These are phyloP conservation scores for Skeletonema tropicum DNA, from an alignment of 108 stramenopile species.

Conservation along the genomic window DNA sequence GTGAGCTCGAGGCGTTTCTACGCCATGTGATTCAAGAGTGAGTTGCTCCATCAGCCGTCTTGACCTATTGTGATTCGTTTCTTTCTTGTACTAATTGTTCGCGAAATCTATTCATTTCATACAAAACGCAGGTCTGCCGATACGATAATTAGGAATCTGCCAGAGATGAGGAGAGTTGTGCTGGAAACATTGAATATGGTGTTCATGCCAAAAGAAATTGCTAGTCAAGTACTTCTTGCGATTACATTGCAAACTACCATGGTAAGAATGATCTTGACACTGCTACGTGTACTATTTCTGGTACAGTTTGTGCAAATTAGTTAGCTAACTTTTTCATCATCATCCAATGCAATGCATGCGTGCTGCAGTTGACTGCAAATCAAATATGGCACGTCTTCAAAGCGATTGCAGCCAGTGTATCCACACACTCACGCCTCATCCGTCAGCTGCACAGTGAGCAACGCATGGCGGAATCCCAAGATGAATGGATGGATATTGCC, in stretches of 20 bases:
- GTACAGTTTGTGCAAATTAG: not conserved
- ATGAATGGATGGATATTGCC: constrained; percentile 91
- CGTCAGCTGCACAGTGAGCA: constrained; percentile 71
- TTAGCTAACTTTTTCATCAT: not conserved
- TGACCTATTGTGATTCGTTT: not conserved
- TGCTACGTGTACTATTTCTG: not conserved
- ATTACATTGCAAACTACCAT: constrained; percentile 79
- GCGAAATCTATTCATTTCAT: not conserved
- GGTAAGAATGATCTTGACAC: constrained; percentile 26
- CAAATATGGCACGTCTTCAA: constrained; percentile 66
- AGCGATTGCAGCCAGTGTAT: constrained; percentile 62
- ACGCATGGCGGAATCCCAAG: constrained; percentile 57
- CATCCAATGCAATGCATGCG: not conserved
- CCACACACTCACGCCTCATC: constrained; percentile 73
- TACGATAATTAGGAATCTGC: constrained; percentile 35
- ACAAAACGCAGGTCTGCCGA: constrained; percentile 22
- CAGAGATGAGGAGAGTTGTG: constrained; percentile 56
- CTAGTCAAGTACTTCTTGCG: constrained; percentile 69
- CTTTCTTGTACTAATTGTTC: not conserved
- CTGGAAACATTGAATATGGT: constrained; percentile 70
- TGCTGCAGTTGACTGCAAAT: constrained; percentile 58
- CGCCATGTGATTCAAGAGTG: constrained; percentile 39
- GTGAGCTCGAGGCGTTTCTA: constrained; percentile 40
- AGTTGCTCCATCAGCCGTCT: not conserved
- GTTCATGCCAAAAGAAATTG: constrained; percentile 77